phyloP scores from a whole-genome alignment of 331 rosid genomes.

The Pyrus hybrid region DNA sequence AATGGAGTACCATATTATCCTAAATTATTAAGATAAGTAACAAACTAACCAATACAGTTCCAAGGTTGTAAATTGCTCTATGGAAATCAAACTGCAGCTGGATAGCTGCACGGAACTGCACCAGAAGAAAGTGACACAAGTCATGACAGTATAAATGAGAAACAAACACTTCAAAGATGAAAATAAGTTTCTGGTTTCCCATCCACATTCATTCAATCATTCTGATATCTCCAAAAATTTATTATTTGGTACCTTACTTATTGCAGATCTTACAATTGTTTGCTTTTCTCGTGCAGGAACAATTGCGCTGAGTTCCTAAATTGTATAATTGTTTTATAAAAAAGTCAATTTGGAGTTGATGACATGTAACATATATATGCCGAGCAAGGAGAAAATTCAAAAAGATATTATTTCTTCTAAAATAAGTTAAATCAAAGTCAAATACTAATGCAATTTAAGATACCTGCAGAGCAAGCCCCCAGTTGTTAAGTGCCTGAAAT shows the following conservation, averaged over 20 bases:
- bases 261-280: slow-evolving; percentile 84
- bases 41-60: slow-evolving; percentile 90
- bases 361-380: not conserved
- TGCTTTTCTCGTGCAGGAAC: slow-evolving; percentile 97
- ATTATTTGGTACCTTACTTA: slow-evolving; percentile 62
- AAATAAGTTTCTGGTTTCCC: slow-evolving; percentile 10
- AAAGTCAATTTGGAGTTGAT: slow-evolving; percentile 10
- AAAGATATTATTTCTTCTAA: not conserved
- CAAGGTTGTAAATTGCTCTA: slow-evolving; percentile 98
- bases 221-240: slow-evolving; percentile 7
- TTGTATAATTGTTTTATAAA: slow-evolving; percentile 11
- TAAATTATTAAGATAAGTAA: slow-evolving; percentile 21
- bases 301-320: slow-evolving; percentile 95
- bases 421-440: not conserved
- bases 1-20: not conserved
- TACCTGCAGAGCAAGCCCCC: slow-evolving; percentile 99
- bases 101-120: slow-evolving; percentile 98
- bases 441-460: slow-evolving; percentile 3
- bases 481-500: slow-evolving; percentile 96
- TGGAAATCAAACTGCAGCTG: slow-evolving; percentile 97
- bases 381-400: not conserved
- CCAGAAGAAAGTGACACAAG: slow-evolving; percentile 19
- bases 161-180: not conserved
- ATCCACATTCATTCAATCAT: not conserved
- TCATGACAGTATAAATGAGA: not conserved